Evolutionary conservation across 768 basidiomycete genomes (phyloP).

Genomic region (Pleurotus sapidus): DNA sequence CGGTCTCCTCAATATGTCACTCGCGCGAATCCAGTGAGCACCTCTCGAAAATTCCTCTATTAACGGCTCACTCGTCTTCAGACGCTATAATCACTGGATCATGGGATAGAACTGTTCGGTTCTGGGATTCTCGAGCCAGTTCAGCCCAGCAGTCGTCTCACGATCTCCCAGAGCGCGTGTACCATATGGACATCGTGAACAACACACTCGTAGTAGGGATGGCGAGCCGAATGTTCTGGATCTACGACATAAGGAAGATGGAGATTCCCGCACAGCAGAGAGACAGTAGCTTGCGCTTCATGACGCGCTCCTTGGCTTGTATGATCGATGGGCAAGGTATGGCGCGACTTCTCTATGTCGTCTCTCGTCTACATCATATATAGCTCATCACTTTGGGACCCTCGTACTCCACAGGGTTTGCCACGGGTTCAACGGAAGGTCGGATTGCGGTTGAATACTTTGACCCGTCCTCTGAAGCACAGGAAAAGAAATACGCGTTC

Average conservation of each 20-base stretch:
- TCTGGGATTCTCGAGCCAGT: slow-evolving; percentile 80
- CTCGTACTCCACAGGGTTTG: slow-evolving; percentile 61
- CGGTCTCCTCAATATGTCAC: slow-evolving; percentile 77
- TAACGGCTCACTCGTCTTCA: slow-evolving; percentile 21
- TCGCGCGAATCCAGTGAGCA: slow-evolving; percentile 60
- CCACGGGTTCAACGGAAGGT: slow-evolving; percentile 91
- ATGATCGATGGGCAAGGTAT: slow-evolving; percentile 91
- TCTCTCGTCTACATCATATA: slow-evolving; percentile 4
- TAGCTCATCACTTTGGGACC: slow-evolving; percentile 1
- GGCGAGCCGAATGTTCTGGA: slow-evolving; percentile 87
- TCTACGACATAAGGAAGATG: slow-evolving; percentile 86
- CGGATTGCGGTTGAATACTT: slow-evolving; percentile 98
- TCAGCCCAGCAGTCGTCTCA: slow-evolving; percentile 57
- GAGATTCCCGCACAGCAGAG: slow-evolving; percentile 69
- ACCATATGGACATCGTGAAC: slow-evolving; percentile 76
- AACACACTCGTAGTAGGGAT: slow-evolving; percentile 87
- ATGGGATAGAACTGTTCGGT: slow-evolving; percentile 86
- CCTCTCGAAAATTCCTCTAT: background rate
- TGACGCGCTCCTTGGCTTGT: slow-evolving; percentile 88
- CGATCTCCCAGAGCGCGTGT: slow-evolving; percentile 78
- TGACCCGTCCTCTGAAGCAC: slow-evolving; percentile 71
- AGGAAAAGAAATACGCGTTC: slow-evolving; percentile 92
- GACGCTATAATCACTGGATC: slow-evolving; percentile 82
- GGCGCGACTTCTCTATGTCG: slow-evolving; percentile 13
- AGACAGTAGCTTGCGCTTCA: slow-evolving; percentile 93